Evolutionary conservation across 148 eudicot species (phyloP).

Genomic region (Amaranthus palmeri): DNA sequence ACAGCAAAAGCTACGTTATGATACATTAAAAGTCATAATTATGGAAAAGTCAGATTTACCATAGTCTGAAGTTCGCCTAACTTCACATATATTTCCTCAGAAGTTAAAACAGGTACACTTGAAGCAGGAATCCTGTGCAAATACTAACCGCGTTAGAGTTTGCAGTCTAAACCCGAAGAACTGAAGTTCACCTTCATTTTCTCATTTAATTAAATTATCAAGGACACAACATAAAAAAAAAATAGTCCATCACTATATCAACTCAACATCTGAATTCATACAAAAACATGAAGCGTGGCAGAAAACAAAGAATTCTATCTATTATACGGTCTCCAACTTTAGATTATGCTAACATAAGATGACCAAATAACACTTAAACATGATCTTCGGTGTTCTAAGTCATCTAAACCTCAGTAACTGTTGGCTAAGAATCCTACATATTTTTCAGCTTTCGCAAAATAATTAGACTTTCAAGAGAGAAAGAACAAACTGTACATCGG

Average conservation of each 20-base stretch:
- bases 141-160: neutral
- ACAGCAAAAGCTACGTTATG: neutral
- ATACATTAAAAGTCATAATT: neutral
- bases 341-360: neutral
- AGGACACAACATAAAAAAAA: neutral
- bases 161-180: neutral
- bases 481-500: neutral
- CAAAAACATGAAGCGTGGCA: neutral
- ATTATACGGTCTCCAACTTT: neutral
- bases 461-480: neutral
- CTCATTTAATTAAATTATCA: neutral
- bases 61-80: conserved; percentile 65
- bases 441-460: neutral
- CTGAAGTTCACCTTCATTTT: neutral
- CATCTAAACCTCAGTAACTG: too few relatives aligned
- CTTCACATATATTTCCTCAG: conserved; percentile 69
- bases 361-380: neutral
- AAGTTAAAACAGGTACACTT: conserved; percentile 60
- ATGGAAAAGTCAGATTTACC: conserved; percentile 34
- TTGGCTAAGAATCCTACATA: too few relatives aligned
- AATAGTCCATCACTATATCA: neutral
- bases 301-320: neutral
- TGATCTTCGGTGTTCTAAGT: neutral
- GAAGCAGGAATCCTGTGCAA: conserved; percentile 52
- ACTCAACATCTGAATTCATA: neutral